phyloP scores from a whole-genome alignment of 2,329 filamentous ascomycete genomes.

The Phialemoniopsis sp. region DNA sequence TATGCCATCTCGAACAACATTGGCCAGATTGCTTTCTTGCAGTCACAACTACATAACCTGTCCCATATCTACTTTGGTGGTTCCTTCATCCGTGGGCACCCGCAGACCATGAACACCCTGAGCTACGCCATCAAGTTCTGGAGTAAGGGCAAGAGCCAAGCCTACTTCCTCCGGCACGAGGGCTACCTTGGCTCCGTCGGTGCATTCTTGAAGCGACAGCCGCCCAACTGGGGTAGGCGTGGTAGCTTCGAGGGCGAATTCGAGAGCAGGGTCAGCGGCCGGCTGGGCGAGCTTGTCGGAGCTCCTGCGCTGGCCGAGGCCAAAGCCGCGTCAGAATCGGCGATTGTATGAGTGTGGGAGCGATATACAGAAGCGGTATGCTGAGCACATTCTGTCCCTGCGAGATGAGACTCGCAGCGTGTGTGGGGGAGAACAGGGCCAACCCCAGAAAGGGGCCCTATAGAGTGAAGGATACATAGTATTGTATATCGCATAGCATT shows the following conservation, averaged over 20 bases:
- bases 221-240: slow-evolving; percentile 83
- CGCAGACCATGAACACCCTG: slow-evolving; percentile 96
- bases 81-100: slow-evolving; percentile 92
- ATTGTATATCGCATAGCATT: too few relatives aligned
- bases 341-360: too few relatives aligned
- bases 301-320: too few relatives aligned
- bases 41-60: slow-evolving; percentile 88
- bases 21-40: slow-evolving; percentile 95
- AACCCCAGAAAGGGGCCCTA: too few relatives aligned
- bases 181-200: slow-evolving; percentile 93
- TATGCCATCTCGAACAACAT: slow-evolving; percentile 98
- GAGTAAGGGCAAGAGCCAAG: slow-evolving; percentile 87
- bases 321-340: too few relatives aligned
- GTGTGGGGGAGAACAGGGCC: too few relatives aligned
- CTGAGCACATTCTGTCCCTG: too few relatives aligned
- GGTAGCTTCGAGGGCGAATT: slow-evolving; percentile 63
- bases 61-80: slow-evolving; percentile 97
- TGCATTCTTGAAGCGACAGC: slow-evolving; percentile 88
- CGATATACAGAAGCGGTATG: too few relatives aligned
- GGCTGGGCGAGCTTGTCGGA: background rate
- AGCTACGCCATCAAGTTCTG: slow-evolving; percentile 98
- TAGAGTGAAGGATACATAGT: too few relatives aligned
- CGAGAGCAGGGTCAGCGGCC: slow-evolving; percentile 5
- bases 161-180: slow-evolving; percentile 93
- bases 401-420: too few relatives aligned